These are phyloP conservation scores for Dendrobium officinale DNA, from an alignment of 106 monocot species.

Conservation along the genomic window DNA sequence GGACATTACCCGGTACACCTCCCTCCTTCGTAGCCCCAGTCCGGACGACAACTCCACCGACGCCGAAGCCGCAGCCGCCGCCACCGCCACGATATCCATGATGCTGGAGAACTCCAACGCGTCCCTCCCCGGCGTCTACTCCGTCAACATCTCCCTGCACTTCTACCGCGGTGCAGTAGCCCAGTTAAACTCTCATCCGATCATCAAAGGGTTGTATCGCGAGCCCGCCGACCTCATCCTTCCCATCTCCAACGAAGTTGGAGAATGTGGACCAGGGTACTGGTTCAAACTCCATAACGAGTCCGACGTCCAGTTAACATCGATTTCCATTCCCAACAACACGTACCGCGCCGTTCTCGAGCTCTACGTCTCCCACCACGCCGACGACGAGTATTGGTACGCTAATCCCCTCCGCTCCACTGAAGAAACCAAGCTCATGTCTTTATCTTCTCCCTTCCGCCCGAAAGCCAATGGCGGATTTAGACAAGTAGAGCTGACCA, in stretches of 20 bases:
- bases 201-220: slow-evolving; percentile 7
- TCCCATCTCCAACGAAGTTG: slow-evolving; percentile 20
- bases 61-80: background rate
- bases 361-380: slow-evolving; percentile 21
- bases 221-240: slow-evolving; percentile 40
- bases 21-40: slow-evolving; percentile 5
- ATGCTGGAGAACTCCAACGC: slow-evolving; percentile 45
- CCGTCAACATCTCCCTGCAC: slow-evolving; percentile 46
- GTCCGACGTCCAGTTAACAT: slow-evolving; percentile 8
- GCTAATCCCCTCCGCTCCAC: slow-evolving; percentile 14
- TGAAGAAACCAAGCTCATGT: background rate
- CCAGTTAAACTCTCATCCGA: slow-evolving; percentile 1
- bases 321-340: slow-evolving; percentile 17
- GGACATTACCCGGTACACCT: slow-evolving; percentile 17
- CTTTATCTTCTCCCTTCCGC: too few species aligned
- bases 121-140: slow-evolving; percentile 48
- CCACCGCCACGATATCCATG: slow-evolving; percentile 16
- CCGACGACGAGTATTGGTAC: slow-evolving; percentile 15
- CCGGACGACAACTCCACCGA: background rate
- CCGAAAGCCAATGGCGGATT: slow-evolving; percentile 32
- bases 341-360: slow-evolving; percentile 30
- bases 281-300: slow-evolving; percentile 34
- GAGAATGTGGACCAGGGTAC: slow-evolving; percentile 21
- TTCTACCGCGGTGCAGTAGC: slow-evolving; percentile 29
- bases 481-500: slow-evolving; percentile 25